Evolutionary conservation across 768 basidiomycete species (phyloP), one percentile per base, ranked within the genome.

Genomic region (Boletus reticulatus): DNA sequence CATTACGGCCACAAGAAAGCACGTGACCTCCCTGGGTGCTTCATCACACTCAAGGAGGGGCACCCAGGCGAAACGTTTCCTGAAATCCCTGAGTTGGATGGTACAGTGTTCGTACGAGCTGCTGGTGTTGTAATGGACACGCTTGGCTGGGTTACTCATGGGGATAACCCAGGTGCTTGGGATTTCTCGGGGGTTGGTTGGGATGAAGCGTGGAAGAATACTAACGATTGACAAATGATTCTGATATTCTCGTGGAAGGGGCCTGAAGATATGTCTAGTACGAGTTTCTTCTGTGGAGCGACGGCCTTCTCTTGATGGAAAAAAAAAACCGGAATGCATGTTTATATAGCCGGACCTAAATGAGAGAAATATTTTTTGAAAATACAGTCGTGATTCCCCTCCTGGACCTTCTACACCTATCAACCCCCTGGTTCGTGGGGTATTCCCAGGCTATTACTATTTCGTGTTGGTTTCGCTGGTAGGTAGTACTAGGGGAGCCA

Each of bases 381-480:
- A 66, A 61, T 16, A 29, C 10, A 19, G 46, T 58, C 22, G 27
- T 49, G 69, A 43, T 67, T 62, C 19, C 74, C 72, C 3, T 63
- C 62, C 61, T 41, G 61, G 51, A 38, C 46, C 51, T 45, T 61
- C 67, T 34, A 20, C 56, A 48, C 14, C 63, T 20, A 9, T 47
- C 20, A 59, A 60, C 22, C 48, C 47, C 60, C 56, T 22, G 55
- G 39, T 37, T 64, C 60, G 36, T 55, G 55, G 55, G 57, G 67
- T 38, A 19, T 61, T 46, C 58, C 62, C 17, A 49, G 55, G 44
- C 19, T 51, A n/a, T 53, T 57, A 4, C 60, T 74, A 27, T 80
- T 85, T 64, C 76, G 87, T 36, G 66, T 87, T 55, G 86, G 86
- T 6, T 81, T 78, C 62, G 80, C 86, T 43, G 85, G 84, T 22